Base-by-base conservation (phyloP, 116 monocot species). In the Iris pallida region DNA sequence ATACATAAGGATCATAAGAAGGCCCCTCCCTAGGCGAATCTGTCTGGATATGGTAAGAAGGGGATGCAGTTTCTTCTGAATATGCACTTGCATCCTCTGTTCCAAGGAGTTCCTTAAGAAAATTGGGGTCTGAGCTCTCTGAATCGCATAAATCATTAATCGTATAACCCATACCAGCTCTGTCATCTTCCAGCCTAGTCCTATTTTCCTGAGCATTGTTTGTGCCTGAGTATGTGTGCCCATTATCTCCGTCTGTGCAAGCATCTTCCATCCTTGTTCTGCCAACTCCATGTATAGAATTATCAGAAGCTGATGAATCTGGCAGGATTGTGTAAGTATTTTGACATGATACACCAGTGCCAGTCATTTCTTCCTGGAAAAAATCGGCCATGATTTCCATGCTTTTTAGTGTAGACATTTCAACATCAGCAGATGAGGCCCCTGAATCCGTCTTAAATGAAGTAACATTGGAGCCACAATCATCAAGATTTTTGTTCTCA, bases 101-200 rank as follows among this genome's bases (percentile, higher is more conserved):
- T 52, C 96, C 92, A 66, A 80, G 75, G 57, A 97, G 85, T 45
- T 92, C 82, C 67, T 72, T 81, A n/a, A 92, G 70, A 73, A 97
- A 92, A 72, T 79, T 76, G 47, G 88, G 80, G 55, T 91, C 84
- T 53, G 80, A 61, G 48, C 69, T 80, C 47, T 85, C 80, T 68
- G 72, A 47, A 45, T 59, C 42, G 44, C 16, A 69, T 10, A 58
- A 5, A 64, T 70, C 66, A 51, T 66, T 52, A 64, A 58, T 18
- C 59, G 56, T 45, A 42, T 49, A 16, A 55, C 14, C 5, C 1
- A n/a, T n/a, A 5, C 54, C 14, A 6, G 30, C 30, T 30, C 30
- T 30, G 30, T 30, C 30, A 30, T 30, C 30, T 30, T 30, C 30
- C 30, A 30, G 30, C 30, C 30, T 30, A 30, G 30, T 30, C 0